These are phyloP conservation scores for Pseudonitzschia pungens DNA, from an alignment of 108 stramenopile species.

Conservation along the genomic window DNA sequence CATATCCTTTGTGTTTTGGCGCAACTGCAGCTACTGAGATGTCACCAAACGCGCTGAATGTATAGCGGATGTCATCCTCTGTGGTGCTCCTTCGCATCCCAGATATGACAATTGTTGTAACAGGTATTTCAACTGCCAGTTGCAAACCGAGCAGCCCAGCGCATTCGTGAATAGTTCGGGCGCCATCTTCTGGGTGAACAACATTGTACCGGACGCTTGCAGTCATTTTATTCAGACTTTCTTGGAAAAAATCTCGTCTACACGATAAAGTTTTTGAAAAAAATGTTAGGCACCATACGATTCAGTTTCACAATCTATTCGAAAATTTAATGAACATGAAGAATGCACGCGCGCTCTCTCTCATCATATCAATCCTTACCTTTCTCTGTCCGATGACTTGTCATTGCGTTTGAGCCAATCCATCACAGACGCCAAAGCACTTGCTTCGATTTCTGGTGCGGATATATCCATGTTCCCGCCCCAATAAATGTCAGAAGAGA, in stretches of 20 bases:
- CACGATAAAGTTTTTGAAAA: neutral
- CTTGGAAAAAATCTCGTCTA: constrained; percentile 73
- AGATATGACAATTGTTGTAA: constrained; percentile 64
- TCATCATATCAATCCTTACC: constrained; percentile 46
- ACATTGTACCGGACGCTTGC: constrained; percentile 54
- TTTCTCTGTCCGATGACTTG: constrained; percentile 46
- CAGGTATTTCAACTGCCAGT: constrained; percentile 58
- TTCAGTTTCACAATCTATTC: constrained; percentile 14
- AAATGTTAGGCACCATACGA: neutral
- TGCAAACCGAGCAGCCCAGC: constrained; percentile 80
- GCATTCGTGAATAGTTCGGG: constrained; percentile 73
- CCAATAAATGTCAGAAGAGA: constrained; percentile 38
- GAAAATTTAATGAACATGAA: too few species aligned
- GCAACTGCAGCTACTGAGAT: constrained; percentile 72
- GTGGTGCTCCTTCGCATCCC: constrained; percentile 78
- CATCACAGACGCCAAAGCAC: constrained; percentile 63
- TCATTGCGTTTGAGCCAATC: constrained; percentile 80
- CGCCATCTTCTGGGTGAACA: constrained; percentile 61
- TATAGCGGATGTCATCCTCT: constrained; percentile 48
- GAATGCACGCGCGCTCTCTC: too few species aligned
- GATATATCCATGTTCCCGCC: constrained; percentile 40
- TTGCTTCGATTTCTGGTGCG: constrained; percentile 73
- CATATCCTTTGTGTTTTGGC: constrained; percentile 71
- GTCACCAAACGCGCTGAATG: constrained; percentile 72
- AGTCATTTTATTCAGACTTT: constrained; percentile 69